These are phyloP conservation scores for Epichloe amarillans DNA, from an alignment of 2,329 filamentous ascomycete genomes.

Conservation along the genomic window DNA sequence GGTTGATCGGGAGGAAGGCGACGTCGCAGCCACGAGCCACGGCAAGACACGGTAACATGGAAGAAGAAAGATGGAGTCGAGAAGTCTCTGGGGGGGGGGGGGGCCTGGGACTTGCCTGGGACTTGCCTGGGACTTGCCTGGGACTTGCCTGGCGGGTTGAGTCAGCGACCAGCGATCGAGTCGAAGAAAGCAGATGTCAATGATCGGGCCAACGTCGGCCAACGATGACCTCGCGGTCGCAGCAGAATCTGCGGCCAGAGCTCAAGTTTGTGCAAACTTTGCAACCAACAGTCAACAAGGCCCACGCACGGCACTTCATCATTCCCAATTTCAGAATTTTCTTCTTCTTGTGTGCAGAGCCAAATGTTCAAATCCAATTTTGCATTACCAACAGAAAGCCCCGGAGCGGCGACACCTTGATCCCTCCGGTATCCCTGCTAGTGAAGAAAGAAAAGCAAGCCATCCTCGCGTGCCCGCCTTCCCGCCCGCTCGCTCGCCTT, in stretches of 20 bases:
- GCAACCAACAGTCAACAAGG: not conserved
- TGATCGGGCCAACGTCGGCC: not conserved
- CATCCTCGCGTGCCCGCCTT: conserved; percentile 2
- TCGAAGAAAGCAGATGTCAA: not conserved
- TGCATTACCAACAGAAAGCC: no score
- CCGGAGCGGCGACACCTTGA: not conserved
- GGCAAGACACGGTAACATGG: not conserved
- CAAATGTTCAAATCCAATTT: no score
- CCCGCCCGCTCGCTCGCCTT: conserved; percentile 2
- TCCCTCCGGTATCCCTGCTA: not conserved
- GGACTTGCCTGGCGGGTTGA: no score
- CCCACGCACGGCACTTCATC: not conserved
- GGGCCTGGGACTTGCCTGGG: no score
- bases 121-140: no score
- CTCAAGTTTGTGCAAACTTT: no score
- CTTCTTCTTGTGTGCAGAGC: no score
- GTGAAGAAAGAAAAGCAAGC: not conserved
- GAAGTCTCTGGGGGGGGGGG: no score
- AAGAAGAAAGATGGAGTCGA: not conserved
- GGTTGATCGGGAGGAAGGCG: no score
- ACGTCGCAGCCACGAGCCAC: not conserved
- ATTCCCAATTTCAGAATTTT: no score
- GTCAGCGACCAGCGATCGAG: not conserved
- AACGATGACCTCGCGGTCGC: not conserved
- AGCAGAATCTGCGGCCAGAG: not conserved